Conservation (phyloP, 1,284 basidiomycete species). For the Rhodotorula sp. region DNA sequence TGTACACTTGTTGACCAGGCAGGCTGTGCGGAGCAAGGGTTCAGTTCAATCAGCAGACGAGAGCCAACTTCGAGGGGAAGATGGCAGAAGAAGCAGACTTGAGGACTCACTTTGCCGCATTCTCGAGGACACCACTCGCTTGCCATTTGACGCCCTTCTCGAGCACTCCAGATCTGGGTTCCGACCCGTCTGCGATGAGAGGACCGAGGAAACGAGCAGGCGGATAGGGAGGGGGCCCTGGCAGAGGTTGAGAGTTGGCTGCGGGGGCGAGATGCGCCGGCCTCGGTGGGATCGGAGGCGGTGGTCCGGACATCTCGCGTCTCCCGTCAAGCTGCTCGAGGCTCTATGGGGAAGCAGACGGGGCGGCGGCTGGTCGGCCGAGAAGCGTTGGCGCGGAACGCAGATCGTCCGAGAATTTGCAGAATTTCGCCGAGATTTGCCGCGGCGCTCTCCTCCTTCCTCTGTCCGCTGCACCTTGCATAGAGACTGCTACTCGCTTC, state of each 20-base stretch:
- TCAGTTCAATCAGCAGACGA: background rate
- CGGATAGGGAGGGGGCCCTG: conserved; percentile 3
- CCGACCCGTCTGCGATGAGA: conserved; percentile 14
- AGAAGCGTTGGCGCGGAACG: background rate
- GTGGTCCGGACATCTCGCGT: background rate
- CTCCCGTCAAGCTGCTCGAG: background rate
- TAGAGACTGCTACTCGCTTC: background rate
- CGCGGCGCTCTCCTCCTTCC: background rate
- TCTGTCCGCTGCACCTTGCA: background rate
- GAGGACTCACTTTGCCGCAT: conserved; percentile 18
- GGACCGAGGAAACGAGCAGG: background rate
- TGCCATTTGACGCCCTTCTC: conserved; percentile 30
- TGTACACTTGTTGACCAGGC: conserved; percentile 6
- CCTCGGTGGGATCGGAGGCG: conserved; percentile 12
- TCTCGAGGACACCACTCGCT: conserved; percentile 21
- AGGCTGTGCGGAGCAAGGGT: background rate
- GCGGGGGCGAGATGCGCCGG: background rate
- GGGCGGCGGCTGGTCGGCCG: background rate
- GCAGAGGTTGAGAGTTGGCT: background rate
- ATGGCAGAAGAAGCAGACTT: too few relatives aligned
- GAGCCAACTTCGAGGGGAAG: background rate
- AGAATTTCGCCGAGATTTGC: background rate
- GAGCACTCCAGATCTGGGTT: conserved; percentile 11
- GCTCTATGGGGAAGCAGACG: background rate
- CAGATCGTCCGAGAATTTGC: background rate